phyloP scores from a whole-genome alignment of 2,329 filamentous ascomycete genomes.

The Fusarium sp. region DNA sequence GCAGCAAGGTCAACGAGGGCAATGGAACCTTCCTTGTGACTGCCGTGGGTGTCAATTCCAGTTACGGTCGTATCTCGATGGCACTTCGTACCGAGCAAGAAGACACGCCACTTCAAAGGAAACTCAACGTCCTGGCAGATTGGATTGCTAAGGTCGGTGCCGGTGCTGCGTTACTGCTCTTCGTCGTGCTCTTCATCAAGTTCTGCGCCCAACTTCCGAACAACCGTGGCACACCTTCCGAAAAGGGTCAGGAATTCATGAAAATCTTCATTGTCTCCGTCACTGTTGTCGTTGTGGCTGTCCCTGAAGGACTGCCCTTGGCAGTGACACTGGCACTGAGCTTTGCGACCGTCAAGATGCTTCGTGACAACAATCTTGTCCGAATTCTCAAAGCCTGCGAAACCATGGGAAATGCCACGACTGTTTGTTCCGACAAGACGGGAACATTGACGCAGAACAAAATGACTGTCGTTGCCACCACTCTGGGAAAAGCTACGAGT shows the following conservation, averaged over 20 bases:
- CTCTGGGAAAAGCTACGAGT: slow-evolving; percentile 62
- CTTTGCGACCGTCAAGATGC: slow-evolving; percentile 76
- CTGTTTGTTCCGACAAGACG: slow-evolving; percentile 77
- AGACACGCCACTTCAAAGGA: slow-evolving; percentile 66
- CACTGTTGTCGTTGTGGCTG: slow-evolving; percentile 74
- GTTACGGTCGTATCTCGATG: slow-evolving; percentile 68
- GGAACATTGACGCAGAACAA: slow-evolving; percentile 68
- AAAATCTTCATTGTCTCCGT: slow-evolving; percentile 74
- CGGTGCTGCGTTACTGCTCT: slow-evolving; percentile 77
- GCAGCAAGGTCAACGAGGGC: slow-evolving; percentile 65
- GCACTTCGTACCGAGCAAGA: slow-evolving; percentile 64
- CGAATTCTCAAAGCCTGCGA: slow-evolving; percentile 76
- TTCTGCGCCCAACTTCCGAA: slow-evolving; percentile 73
- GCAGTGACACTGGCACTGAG: slow-evolving; percentile 76
- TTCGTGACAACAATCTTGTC: slow-evolving; percentile 78
- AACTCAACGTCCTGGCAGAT: slow-evolving; percentile 56
- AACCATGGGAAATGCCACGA: slow-evolving; percentile 78
- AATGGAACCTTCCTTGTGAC: slow-evolving; percentile 67
- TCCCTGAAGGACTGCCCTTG: slow-evolving; percentile 74
- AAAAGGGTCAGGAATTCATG: slow-evolving; percentile 70
- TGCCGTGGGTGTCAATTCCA: slow-evolving; percentile 67
- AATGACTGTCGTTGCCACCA: slow-evolving; percentile 79
- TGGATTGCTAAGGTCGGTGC: slow-evolving; percentile 62
- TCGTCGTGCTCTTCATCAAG: slow-evolving; percentile 82
- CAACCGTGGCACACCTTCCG: slow-evolving; percentile 60